Conservation (phyloP, 2,329 filamentous ascomycete genomes). For the Colletotrichum theobromicola region DNA sequence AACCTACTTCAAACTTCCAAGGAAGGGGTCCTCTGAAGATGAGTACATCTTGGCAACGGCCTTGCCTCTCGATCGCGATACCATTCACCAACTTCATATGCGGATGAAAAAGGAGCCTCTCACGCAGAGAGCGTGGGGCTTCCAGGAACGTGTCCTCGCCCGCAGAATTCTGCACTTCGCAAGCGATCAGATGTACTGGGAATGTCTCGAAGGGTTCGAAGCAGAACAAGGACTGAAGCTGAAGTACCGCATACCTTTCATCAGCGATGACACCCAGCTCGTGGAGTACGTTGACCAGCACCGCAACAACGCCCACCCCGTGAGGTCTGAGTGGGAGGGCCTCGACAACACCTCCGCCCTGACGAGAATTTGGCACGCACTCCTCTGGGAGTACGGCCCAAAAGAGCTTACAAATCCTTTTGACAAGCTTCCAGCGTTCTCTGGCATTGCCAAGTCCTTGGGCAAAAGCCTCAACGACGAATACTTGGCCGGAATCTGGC, state of each 20-base stretch:
- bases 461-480: conserved; percentile 23
- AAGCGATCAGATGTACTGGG: conserved; percentile 6
- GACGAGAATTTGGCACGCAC: not conserved
- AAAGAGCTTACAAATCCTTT: conserved; percentile 21
- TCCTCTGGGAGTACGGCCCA: not conserved
- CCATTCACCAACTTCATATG: not conserved
- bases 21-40: not conserved
- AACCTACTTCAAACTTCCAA: not conserved
- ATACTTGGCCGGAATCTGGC: conserved; percentile 35
- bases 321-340: not conserved
- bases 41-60: not conserved
- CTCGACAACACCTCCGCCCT: not conserved
- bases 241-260: not conserved
- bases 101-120: conserved; percentile 4
- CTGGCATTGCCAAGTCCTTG: conserved; percentile 29
- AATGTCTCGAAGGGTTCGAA: conserved; percentile 10
- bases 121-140: conserved; percentile 29
- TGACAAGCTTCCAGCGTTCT: conserved; percentile 34
- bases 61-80: not conserved
- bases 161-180: conserved; percentile 30
- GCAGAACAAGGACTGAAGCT: conserved; percentile 6
- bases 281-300: not conserved
- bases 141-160: conserved; percentile 33
- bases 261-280: not conserved
- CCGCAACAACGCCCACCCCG: not conserved